Conservation (phyloP, 2,329 filamentous ascomycete species). For the Akanthomyces muscarius region DNA sequence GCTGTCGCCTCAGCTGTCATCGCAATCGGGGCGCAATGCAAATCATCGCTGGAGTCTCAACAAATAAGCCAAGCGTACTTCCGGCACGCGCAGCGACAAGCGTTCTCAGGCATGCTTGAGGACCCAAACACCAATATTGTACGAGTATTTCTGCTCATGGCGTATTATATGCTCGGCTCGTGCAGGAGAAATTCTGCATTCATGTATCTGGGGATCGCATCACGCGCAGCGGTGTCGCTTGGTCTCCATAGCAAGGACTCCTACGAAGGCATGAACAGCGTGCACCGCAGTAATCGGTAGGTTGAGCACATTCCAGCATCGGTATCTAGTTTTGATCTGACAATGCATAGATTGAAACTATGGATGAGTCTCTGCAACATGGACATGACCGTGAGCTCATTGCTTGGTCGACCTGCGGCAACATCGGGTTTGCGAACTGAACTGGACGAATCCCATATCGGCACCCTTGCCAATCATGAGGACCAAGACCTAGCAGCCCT, state of each 20-base stretch:
- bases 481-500: conserved; percentile 12
- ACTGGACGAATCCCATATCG: conserved; percentile 25
- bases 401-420: conserved; percentile 36
- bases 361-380: conserved; percentile 37
- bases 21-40: conserved; percentile 50
- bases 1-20: conserved; percentile 39
- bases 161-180: conserved; percentile 56
- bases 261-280: conserved; percentile 24
- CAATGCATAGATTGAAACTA: conserved; percentile 28
- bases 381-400: conserved; percentile 36
- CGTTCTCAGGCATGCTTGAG: conserved; percentile 49
- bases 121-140: conserved; percentile 52
- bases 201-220: conserved; percentile 59
- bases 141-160: conserved; percentile 50
- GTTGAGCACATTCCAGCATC: background rate
- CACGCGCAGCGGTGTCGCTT: conserved; percentile 52
- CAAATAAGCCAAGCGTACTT: conserved; percentile 38
- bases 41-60: conserved; percentile 27
- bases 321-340: background rate
- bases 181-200: conserved; percentile 58
- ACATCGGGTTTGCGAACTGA: conserved; percentile 30
- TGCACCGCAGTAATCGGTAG: conserved; percentile 24
- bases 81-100: conserved; percentile 42
- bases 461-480: conserved; percentile 22
- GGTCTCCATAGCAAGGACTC: conserved; percentile 46